A percentile compares a stretch with the other conserved stretches of the same genome.
phyloP scores from a whole-genome alignment of 345 rosid species.

The Linum lewisii region DNA sequence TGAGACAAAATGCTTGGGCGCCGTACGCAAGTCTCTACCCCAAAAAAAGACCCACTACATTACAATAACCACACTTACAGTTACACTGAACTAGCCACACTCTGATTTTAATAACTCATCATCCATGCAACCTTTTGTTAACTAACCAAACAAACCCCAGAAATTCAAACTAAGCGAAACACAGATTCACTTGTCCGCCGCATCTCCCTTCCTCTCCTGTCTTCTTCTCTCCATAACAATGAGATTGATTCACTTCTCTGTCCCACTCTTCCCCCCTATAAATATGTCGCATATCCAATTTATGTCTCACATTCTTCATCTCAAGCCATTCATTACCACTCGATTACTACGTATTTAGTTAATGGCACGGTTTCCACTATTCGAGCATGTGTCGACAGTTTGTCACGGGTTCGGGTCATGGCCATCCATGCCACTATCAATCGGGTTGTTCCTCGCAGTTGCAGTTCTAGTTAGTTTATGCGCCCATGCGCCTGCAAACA shows the following conservation, averaged over 20 bases:
- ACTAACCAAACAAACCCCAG: too few relatives aligned
- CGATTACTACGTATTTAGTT: background rate
- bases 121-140: too few relatives aligned
- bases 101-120: background rate
- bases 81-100: background rate
- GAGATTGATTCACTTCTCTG: too few relatives aligned
- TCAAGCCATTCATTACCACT: background rate
- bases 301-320: too few relatives aligned
- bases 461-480: slow-evolving; percentile 19
- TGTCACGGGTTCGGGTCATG: background rate
- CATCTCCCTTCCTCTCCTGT: background rate
- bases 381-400: background rate
- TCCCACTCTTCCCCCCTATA: background rate
- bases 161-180: too few relatives aligned
- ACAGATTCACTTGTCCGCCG: background rate
- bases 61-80: background rate
- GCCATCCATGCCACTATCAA: slow-evolving; percentile 3
- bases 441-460: slow-evolving; percentile 17
- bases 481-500: slow-evolving; percentile 4
- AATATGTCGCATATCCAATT: too few relatives aligned
- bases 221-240: background rate
- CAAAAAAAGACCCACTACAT: background rate
- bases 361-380: background rate
- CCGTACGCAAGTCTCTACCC: background rate
- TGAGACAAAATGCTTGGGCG: background rate